Base-by-base conservation (phyloP, 495 filamentous ascomycete species). In the Sporormia fimetaria region DNA sequence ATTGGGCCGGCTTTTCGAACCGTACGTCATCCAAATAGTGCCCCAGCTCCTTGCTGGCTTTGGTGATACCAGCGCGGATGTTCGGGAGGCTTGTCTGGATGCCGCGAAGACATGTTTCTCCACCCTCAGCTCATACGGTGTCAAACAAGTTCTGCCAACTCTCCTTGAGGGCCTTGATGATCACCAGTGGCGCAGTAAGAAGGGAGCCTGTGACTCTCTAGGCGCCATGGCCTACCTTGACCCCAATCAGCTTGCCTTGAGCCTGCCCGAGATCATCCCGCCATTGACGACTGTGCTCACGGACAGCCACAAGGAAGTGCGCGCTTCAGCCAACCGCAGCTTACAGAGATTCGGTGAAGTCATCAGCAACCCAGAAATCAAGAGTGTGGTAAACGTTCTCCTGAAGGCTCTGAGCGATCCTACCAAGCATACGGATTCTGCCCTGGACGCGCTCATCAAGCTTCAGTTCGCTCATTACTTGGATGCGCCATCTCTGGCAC, bases 221-320 rank as follows among this genome's bases (percentile, higher is more conserved):
- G 90, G 90, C 55, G 88, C 88, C 40, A 96, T 96, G 88, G 92
- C 90, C 7, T 96, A 98, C 57, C 72, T 98, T 12, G 87, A 94
- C 54, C 90, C 90, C 4, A 78, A 95, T 41, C 90, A 96, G 56
- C 70, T 98, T 11, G 87, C 90, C 1, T 71, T 80, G 38, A 95
- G 87, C 55, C 63, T 98, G 46, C 92, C 90, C 0, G 85, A 88
- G 37, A 98, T 98, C 44, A 98, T 98, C 48, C 90, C 90, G 16
- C 88, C 92, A 5, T 68, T 96, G 40, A 96, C 90, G 0, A 72
- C 78, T 27, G 90, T 96, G 1, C 67, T 98, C 29, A 98, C 94
- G 51, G 90, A 96, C 63, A 94, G 85, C 37, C 90, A 98, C 63
- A 98, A 96, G 62, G 90, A 98, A 55, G 90, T 98, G 9, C 74